Evolutionary conservation across 257 asterid species (phyloP).

Genomic region (Penstemon newberryi): DNA sequence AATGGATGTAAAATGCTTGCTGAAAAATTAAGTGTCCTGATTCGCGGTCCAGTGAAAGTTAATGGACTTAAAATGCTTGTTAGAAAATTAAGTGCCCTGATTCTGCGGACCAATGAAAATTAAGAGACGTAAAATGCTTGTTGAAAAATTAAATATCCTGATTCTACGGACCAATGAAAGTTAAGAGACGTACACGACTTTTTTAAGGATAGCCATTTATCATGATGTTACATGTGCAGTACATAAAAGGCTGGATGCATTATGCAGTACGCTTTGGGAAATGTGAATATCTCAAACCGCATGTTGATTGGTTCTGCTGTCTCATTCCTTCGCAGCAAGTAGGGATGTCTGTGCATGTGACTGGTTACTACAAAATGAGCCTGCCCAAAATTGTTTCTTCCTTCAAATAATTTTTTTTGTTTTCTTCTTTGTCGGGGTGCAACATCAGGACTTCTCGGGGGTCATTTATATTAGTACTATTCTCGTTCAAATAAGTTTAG

Average conservation of each 20-base stretch:
- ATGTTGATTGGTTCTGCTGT: slow-evolving; percentile 36
- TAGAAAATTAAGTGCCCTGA: too few relatives aligned
- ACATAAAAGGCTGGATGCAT: not conserved
- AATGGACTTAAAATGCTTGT: too few relatives aligned
- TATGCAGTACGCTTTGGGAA: slow-evolving; percentile 11
- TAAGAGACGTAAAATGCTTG: too few relatives aligned
- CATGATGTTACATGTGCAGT: too few relatives aligned
- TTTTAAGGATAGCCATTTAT: too few relatives aligned
- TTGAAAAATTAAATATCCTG: too few relatives aligned
- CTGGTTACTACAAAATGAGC: slow-evolving; percentile 9
- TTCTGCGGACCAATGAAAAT: too few relatives aligned
- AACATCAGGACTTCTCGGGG: not conserved
- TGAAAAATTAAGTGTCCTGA: too few relatives aligned
- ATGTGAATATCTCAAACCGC: slow-evolving; percentile 24
- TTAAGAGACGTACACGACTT: too few relatives aligned
- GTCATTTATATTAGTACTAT: not conserved
- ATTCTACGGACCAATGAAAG: too few relatives aligned
- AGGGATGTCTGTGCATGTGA: slow-evolving; percentile 30
- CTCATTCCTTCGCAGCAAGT: slow-evolving; percentile 35
- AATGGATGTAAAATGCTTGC: too few relatives aligned
- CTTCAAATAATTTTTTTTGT: not conserved
- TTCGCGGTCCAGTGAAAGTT: too few relatives aligned
- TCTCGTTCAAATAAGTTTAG: not conserved
- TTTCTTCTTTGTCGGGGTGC: not conserved
- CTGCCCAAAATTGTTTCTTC: slow-evolving; percentile 9